Conservation (phyloP, 345 rosid species). For the Clausena lansium region DNA sequence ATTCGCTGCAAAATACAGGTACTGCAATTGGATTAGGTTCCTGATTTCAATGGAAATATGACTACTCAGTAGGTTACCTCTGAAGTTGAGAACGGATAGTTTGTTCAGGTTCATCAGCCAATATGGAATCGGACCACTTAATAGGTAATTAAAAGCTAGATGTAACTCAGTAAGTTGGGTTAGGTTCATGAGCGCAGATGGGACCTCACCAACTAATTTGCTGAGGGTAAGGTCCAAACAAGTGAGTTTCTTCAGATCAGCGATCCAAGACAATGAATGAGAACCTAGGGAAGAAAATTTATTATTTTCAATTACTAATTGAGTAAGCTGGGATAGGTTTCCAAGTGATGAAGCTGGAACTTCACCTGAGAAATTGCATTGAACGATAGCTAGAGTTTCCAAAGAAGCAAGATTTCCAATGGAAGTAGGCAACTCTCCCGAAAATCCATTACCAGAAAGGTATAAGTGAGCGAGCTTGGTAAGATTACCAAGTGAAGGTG, state of each 20-base stretch:
- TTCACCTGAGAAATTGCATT: background rate
- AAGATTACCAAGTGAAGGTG: background rate
- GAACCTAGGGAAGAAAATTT: background rate
- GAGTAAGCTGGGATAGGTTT: background rate
- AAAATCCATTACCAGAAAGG: too few species aligned
- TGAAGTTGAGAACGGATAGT: background rate
- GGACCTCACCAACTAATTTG: constrained; percentile 2
- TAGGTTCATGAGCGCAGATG: constrained; percentile 2
- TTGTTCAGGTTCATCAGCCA: constrained; percentile 2
- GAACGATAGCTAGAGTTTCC: too few species aligned
- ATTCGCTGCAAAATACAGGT: background rate
- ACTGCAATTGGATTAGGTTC: background rate
- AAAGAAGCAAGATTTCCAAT: too few species aligned
- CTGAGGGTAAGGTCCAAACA: accelerated
- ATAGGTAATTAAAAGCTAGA: background rate
- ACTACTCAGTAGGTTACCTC: background rate
- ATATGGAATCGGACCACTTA: constrained; percentile 19
- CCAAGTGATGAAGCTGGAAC: background rate
- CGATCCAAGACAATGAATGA: background rate
- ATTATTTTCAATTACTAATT: background rate
- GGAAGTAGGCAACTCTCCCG: too few species aligned
- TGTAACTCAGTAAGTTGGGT: background rate
- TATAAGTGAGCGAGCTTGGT: too few species aligned
- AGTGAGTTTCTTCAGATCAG: background rate
- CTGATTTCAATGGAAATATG: background rate